Evolutionary conservation across 176 grass and related monocot genomes (phyloP), one percentile per base, ranked within the genome.

Genomic region (Oryza punctata): DNA sequence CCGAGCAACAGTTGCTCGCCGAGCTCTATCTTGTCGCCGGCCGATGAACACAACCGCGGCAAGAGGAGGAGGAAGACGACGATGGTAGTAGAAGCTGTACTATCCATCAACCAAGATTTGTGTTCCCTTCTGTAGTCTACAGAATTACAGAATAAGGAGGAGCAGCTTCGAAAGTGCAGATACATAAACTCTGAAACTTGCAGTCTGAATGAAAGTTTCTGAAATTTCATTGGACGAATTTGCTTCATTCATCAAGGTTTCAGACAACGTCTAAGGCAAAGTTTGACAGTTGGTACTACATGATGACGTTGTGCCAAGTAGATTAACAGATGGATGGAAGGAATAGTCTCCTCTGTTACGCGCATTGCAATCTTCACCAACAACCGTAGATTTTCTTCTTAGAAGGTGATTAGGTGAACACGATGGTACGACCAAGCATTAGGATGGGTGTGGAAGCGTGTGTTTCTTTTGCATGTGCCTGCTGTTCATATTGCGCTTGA

Each of bases 71-170:
- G 21, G 67, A 89, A 6, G 24, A 30, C 0, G 35, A 35, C 12
- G 79, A 45, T 10, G 23, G 0, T 30, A 4, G 46, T 57, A 18
- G 24, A 43, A 12, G 65, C 64, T 71, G 87, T 26, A 44, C 57
- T 24, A 25, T 77, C 72, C 88, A 85, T 89, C 1, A 11, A 28
- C 18, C 26, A 50, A 8, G 75, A 35, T 70, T 70, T n/a, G 50
- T 16, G 2, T 41, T 3, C 10, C 3, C 35, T 65, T 38, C 37
- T 9, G 38, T 64, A 64, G 0, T 38, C 6, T 7, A 49, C 54
- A 29, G 44, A 3, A 63, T 10, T 6, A 35, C 38, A 5, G 7
- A 28, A 59, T 10, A 2, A 7, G 33, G 60, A 30, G 7, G 57
- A 33, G 32, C 32, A 33, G 32, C 32, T 33, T 33, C 32, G 3